Base-by-base conservation (phyloP, 2,329 filamentous ascomycete genomes). In the Tolypocladium guangdongense region DNA sequence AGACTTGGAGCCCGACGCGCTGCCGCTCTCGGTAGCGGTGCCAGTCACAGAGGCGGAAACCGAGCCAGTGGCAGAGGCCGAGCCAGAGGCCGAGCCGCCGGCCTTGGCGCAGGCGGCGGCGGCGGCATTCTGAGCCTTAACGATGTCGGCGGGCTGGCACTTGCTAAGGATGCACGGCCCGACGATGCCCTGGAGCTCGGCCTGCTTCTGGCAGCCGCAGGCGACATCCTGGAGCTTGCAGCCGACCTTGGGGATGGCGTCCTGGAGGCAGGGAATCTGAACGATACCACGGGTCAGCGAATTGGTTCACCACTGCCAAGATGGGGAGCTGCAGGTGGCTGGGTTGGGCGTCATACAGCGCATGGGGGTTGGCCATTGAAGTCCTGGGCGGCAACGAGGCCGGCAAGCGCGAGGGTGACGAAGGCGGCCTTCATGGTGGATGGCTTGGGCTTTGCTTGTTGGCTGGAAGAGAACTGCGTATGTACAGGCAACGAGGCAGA, bases 391-490 rank as follows among this genome's bases (percentile, higher is more conserved):
- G 66, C 64, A 43, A 64, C 70, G 38, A 73, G 56, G 62, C 70
- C 64, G 49, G 63, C 65, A 39, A 61, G 58, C 54, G 64, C 66
- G 50, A 69, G 56, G 52, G 69, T 51, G 35, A 69, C 55, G 54
- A 69, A 56, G 41, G 65, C 51, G 58, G 63, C 58, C 71, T 74
- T 75, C 73, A 75, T 75, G 22, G 60, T 73, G 65, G 57, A 32
- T 32, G 18, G 43, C 14, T 30, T 46, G 18, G 24, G 8, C 27
- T 30, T n/a, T 47, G 27, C 7, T 10, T 32, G 4, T 20, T 20
- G 10, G 27, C 20, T n/a, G 43, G 18, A 11, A 10, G 30, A 32
- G 18, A 16, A 33, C 7, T 47, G 43, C 7, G 43, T 47, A n/a
- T n/a, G 27, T 10, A 47, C 24, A 30, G 43, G 43, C 16, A 32